A percentile compares a stretch with the other conserved stretches of the same genome.
Evolutionary conservation across 768 basidiomycete species (phyloP).

Genomic region (Boletellus ananiceps): DNA sequence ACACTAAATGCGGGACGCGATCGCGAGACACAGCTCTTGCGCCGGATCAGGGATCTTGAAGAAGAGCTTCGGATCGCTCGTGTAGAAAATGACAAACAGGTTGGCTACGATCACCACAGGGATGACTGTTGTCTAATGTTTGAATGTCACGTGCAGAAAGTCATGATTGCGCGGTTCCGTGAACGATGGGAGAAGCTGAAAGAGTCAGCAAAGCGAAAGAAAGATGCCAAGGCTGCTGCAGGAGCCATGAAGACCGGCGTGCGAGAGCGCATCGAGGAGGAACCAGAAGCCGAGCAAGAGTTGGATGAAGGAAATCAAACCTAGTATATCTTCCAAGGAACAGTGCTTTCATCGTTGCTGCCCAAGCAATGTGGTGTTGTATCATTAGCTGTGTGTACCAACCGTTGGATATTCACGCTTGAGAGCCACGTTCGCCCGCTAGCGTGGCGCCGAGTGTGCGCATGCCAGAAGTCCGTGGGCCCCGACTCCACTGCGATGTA

Average conservation of each 20-base stretch:
- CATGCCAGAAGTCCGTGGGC: too few species aligned
- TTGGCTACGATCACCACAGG: constrained; percentile 30
- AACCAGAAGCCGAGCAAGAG: constrained; percentile 63
- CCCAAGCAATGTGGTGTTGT: constrained; percentile 10
- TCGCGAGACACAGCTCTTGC: constrained; percentile 48
- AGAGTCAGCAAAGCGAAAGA: constrained; percentile 82
- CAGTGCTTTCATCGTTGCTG: constrained; percentile 4
- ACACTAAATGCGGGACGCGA: constrained; percentile 51
- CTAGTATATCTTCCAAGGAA: neutral
- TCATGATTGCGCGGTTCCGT: constrained; percentile 76
- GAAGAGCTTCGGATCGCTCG: constrained; percentile 64
- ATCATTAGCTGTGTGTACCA: constrained; percentile 8
- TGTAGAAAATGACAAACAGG: constrained; percentile 80
- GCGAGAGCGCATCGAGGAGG: constrained; percentile 66
- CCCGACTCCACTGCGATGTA: too few species aligned
- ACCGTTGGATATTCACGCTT: neutral
- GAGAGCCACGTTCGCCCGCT: neutral
- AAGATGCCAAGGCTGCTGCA: constrained; percentile 60
- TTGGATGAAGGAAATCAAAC: constrained; percentile 28
- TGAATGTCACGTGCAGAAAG: constrained; percentile 50
- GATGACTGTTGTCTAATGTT: constrained; percentile 10
- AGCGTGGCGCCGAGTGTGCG: too few species aligned
- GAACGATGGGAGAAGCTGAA: constrained; percentile 90
- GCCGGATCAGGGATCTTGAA: constrained; percentile 68
- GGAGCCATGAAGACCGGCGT: constrained; percentile 42